Conservation (phyloP, 768 basidiomycete genomes). For the Boletus fagicola region DNA sequence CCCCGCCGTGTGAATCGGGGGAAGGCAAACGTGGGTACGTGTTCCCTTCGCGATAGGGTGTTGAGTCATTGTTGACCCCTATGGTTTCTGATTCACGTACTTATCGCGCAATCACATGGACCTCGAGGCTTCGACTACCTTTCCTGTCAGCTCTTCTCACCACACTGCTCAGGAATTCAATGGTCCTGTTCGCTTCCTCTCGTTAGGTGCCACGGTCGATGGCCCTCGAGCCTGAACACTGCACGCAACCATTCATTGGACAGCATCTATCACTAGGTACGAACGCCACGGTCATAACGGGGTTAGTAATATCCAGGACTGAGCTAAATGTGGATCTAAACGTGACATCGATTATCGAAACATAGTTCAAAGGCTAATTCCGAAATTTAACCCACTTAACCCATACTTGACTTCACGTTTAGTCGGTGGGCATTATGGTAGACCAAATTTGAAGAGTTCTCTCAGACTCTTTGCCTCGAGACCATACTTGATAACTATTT, state of each 20-base stretch:
- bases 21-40: neutral
- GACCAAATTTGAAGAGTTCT: neutral
- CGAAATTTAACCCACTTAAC: too few species aligned
- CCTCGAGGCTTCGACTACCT: neutral
- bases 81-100: neutral
- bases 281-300: neutral
- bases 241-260: too few species aligned
- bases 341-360: too few species aligned
- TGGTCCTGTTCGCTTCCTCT: neutral
- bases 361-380: too few species aligned
- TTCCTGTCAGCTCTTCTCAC: too few species aligned
- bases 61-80: neutral
- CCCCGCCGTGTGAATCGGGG: neutral
- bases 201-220: neutral
- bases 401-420: neutral
- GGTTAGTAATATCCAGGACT: neutral
- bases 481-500: neutral
- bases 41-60: neutral
- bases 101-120: neutral
- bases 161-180: neutral
- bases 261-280: neutral
- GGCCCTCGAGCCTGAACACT: neutral
- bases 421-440: neutral
- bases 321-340: neutral
- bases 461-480: too few species aligned